phyloP scores from a whole-genome alignment of 2,329 filamentous ascomycete species.

The Paraconiothyrium sp. region DNA sequence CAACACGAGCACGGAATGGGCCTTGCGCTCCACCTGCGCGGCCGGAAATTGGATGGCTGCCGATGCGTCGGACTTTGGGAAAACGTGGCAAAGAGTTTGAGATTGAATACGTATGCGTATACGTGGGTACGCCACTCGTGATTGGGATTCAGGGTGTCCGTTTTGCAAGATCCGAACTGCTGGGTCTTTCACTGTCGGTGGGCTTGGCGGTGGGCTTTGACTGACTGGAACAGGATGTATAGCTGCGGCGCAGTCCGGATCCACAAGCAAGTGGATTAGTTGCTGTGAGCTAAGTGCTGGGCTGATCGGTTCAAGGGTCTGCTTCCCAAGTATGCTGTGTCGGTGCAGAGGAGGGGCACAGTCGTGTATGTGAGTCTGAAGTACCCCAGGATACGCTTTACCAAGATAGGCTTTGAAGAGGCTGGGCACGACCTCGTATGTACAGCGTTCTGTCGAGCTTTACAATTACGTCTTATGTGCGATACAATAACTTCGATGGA shows the following conservation, averaged over 20 bases:
- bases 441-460: not conserved
- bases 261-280: not conserved
- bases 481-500: not conserved
- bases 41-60: constrained; percentile 2
- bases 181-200: constrained; percentile 1
- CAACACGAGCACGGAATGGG: not conserved
- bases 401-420: not conserved
- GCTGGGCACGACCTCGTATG: not conserved
- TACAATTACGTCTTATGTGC: too few relatives aligned
- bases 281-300: not conserved
- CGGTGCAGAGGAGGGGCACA: not conserved
- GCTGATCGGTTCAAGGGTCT: not conserved
- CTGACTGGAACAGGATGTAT: not conserved
- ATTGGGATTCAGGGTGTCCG: constrained; percentile 7
- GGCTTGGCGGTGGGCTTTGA: constrained; percentile 6
- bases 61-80: not conserved
- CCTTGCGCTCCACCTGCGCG: not conserved
- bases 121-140: not conserved
- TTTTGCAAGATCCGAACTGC: not conserved
- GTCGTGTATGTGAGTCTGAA: not conserved
- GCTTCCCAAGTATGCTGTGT: not conserved
- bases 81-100: constrained; percentile 9
- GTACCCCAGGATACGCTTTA: not conserved
- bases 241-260: not conserved
- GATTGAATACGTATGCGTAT: not conserved